Evolutionary conservation across 805 yeast species (phyloP).

Genomic region (Brettanomyces anomalus): DNA sequence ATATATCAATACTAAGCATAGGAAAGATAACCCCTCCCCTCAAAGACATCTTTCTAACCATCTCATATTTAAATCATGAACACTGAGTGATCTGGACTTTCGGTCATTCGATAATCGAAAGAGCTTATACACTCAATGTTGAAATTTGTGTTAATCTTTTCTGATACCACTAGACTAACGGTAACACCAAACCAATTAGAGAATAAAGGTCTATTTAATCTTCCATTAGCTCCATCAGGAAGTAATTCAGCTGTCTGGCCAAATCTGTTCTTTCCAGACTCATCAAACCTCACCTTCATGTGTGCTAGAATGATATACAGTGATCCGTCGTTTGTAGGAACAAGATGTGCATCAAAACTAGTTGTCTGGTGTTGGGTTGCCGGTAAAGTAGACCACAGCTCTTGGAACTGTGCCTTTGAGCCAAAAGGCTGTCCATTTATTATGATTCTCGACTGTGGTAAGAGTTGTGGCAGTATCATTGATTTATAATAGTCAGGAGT

Average conservation of each 20-base stretch:
- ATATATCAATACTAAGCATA: too few species aligned
- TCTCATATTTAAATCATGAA: conserved; percentile 9
- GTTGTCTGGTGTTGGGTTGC: conserved; percentile 52
- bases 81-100: conserved; percentile 46
- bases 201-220: conserved; percentile 44
- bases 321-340: conserved; percentile 33
- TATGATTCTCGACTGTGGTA: conserved; percentile 43
- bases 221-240: conserved; percentile 6
- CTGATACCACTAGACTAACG: conserved; percentile 52
- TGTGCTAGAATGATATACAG: conserved; percentile 33
- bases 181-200: conserved; percentile 66
- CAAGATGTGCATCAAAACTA: conserved; percentile 57
- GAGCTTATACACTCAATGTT: conserved; percentile 44
- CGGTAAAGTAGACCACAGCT: conserved; percentile 50
- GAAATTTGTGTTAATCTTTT: conserved; percentile 27
- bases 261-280: conserved; percentile 55
- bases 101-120: conserved; percentile 59
- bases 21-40: too few species aligned
- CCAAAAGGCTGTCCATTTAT: conserved; percentile 51
- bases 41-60: neutral
- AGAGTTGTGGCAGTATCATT: conserved; percentile 36
- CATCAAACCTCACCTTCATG: conserved; percentile 66
- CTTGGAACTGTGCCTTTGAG: conserved; percentile 44
- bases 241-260: conserved; percentile 53
- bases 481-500: conserved; percentile 2